Conservation (phyloP, 306 rosid species). For the Corylus heterophylla region DNA sequence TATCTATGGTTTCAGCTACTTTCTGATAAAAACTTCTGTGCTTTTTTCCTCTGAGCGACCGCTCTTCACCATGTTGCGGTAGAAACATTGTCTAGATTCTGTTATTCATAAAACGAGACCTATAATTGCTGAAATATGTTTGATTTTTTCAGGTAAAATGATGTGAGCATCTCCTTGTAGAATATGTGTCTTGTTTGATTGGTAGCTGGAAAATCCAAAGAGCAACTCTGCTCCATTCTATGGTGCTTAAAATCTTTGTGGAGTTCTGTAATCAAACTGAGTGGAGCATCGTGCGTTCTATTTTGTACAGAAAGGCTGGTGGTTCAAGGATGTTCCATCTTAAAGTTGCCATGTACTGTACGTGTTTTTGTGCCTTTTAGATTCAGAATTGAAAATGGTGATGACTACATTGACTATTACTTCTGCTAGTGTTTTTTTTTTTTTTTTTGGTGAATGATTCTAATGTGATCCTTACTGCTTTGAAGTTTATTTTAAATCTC, state of each 20-base stretch:
- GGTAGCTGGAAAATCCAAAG: conserved; percentile 4
- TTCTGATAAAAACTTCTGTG: conserved; percentile 24
- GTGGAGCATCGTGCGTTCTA: conserved; percentile 22
- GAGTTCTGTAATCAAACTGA: conserved; percentile 18
- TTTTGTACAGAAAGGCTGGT: conserved; percentile 31
- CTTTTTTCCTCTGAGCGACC: conserved; percentile 20
- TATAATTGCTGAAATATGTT: conserved; percentile 1
- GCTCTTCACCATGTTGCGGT: conserved; percentile 7
- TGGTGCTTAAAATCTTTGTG: background rate
- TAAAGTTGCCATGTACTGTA: conserved; percentile 3
- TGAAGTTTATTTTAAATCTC: background rate
- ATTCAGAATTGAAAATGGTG: background rate
- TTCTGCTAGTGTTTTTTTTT: background rate
- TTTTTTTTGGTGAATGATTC: background rate
- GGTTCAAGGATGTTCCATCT: conserved; percentile 21
- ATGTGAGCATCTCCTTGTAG: conserved; percentile 1
- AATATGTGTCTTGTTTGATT: conserved; percentile 16
- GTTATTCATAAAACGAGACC: background rate
- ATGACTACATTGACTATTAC: background rate
- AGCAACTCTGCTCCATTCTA: background rate
- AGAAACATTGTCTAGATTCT: conserved; percentile 2
- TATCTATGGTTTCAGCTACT: conserved; percentile 12
- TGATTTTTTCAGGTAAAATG: conserved; percentile 16
- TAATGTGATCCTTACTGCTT: background rate
- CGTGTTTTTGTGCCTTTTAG: background rate